Evolutionary conservation across 257 asterid species (phyloP).

Genomic region (Fraxinus pennsylvanica): DNA sequence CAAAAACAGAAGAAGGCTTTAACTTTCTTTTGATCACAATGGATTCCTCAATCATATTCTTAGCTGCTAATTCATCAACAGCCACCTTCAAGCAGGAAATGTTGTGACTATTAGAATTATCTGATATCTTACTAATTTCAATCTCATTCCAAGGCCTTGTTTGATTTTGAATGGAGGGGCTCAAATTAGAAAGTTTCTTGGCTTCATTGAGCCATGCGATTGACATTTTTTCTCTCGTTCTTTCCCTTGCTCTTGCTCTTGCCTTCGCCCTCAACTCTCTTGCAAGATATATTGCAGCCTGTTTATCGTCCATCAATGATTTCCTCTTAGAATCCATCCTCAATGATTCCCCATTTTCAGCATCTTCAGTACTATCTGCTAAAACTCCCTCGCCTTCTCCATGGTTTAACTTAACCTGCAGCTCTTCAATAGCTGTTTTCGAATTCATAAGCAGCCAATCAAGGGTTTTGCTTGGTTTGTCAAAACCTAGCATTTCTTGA

Average conservation of each 20-base stretch:
- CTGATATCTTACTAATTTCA: neutral
- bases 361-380: neutral
- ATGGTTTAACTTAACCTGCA: slow-evolving; percentile 33
- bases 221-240: slow-evolving; percentile 63
- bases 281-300: slow-evolving; percentile 15
- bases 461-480: slow-evolving; percentile 88
- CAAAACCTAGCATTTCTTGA: slow-evolving; percentile 77
- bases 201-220: slow-evolving; percentile 38
- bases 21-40: neutral
- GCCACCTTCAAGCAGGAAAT: neutral
- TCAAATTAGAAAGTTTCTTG: slow-evolving; percentile 18
- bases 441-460: slow-evolving; percentile 83
- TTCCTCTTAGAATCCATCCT: slow-evolving; percentile 27
- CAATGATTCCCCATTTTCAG: slow-evolving; percentile 4
- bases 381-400: slow-evolving; percentile 32
- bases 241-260: slow-evolving; percentile 87
- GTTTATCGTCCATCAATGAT: neutral
- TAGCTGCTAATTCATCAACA: neutral
- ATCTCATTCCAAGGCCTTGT: slow-evolving; percentile 12
- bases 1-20: neutral
- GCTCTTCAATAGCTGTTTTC: slow-evolving; percentile 64
- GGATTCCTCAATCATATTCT: neutral
- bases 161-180: slow-evolving; percentile 23
- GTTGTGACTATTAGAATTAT: neutral
- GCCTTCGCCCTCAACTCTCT: slow-evolving; percentile 80